Percentiles rank a stretch among this genome's conserved stretches.
These are phyloP conservation scores for Rhododendron henanense DNA, from an alignment of 148 eudicot species.

Conservation along the genomic window DNA sequence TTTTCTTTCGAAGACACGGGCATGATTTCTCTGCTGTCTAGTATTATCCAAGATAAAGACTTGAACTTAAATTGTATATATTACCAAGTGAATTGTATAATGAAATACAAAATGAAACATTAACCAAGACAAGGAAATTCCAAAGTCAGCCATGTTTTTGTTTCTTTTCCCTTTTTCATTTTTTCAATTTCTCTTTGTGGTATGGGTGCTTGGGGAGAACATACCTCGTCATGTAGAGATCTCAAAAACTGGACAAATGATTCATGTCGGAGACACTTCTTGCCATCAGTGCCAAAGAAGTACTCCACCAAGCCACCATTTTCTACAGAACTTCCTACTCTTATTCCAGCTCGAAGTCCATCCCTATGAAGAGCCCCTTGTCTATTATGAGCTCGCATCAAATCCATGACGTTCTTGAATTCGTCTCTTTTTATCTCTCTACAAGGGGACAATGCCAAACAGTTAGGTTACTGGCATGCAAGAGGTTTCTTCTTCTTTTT, in stretches of 20 bases:
- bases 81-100: background rate
- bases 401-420: slow-evolving; percentile 60
- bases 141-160: background rate
- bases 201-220: slow-evolving; percentile 18
- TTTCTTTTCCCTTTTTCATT: slow-evolving; percentile 33
- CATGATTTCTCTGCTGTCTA: background rate
- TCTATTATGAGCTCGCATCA: slow-evolving; percentile 68
- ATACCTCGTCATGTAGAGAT: slow-evolving; percentile 72
- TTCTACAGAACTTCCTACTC: slow-evolving; percentile 51
- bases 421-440: slow-evolving; percentile 77
- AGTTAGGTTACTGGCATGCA: slow-evolving; percentile 2
- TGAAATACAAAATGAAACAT: background rate
- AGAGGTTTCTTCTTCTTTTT: background rate
- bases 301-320: slow-evolving; percentile 77
- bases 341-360: slow-evolving; percentile 70
- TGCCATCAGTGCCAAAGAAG: slow-evolving; percentile 80
- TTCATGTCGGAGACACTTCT: slow-evolving; percentile 46
- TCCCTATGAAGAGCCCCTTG: slow-evolving; percentile 73
- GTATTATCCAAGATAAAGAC: background rate
- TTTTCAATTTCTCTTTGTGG: slow-evolving; percentile 53
- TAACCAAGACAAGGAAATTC: background rate
- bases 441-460: background rate
- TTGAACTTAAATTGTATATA: background rate
- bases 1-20: background rate
- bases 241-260: slow-evolving; percentile 68